Conservation (phyloP, 305 asterid genomes). For the Plantago lanceolata region DNA sequence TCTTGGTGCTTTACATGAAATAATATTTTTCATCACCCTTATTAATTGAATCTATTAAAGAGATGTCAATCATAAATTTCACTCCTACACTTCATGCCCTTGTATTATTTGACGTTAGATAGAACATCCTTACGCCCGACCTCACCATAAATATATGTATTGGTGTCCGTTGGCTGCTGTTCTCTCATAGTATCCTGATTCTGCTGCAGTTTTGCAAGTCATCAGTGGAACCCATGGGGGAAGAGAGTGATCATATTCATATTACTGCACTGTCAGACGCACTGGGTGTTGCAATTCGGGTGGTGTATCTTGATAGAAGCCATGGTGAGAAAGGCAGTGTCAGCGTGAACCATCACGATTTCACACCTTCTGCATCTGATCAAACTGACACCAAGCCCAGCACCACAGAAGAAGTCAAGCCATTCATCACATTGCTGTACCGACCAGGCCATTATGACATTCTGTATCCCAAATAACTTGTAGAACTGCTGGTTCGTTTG, state of each 20-base stretch:
- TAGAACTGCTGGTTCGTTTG: background rate
- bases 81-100: too few relatives aligned
- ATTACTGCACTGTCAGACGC: slow-evolving; percentile 92
- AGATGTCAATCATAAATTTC: background rate
- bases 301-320: slow-evolving; percentile 90
- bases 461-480: slow-evolving; percentile 58
- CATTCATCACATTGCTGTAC: slow-evolving; percentile 72
- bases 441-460: slow-evolving; percentile 96
- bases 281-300: slow-evolving; percentile 76
- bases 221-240: slow-evolving; percentile 97
- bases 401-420: slow-evolving; percentile 33
- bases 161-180: background rate
- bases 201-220: slow-evolving; percentile 85
- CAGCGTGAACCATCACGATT: slow-evolving; percentile 85
- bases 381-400: slow-evolving; percentile 12
- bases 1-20: too few relatives aligned
- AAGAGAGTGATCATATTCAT: slow-evolving; percentile 96
- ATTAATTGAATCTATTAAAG: too few relatives aligned
- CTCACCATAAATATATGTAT: too few relatives aligned
- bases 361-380: slow-evolving; percentile 42
- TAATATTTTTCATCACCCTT: too few relatives aligned
- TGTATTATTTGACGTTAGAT: too few relatives aligned
- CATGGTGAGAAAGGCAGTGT: slow-evolving; percentile 68
- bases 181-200: slow-evolving; percentile 1
- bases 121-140: too few relatives aligned